Conservation (phyloP, 1,284 basidiomycete species). For the Pyrrhoderma noxium region DNA sequence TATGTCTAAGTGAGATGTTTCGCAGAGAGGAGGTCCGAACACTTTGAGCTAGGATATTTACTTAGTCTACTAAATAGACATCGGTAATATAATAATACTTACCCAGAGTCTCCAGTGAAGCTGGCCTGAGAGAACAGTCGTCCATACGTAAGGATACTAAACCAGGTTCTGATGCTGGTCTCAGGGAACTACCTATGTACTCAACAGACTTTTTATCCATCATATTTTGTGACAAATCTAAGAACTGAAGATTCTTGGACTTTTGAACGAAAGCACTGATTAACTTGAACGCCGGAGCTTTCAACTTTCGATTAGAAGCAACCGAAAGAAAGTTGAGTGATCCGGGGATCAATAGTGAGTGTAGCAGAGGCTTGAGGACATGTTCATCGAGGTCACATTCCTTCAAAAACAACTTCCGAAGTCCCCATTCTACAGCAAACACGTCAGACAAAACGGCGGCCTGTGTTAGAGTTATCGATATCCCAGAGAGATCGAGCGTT, state of each 20-base stretch:
- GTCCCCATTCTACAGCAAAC: slow-evolving; percentile 83
- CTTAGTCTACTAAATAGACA: background rate
- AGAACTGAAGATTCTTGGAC: slow-evolving; percentile 69
- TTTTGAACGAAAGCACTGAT: slow-evolving; percentile 76
- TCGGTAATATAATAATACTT: slow-evolving; percentile 24
- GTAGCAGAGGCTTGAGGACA: slow-evolving; percentile 85
- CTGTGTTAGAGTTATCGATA: slow-evolving; percentile 61
- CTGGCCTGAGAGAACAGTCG: slow-evolving; percentile 69
- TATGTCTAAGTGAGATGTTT: slow-evolving; percentile 83
- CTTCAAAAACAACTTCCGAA: slow-evolving; percentile 74
- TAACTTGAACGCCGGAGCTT: slow-evolving; percentile 70
- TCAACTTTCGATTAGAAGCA: slow-evolving; percentile 80
- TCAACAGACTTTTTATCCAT: slow-evolving; percentile 84
- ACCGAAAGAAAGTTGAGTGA: slow-evolving; percentile 80
- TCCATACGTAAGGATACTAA: slow-evolving; percentile 78
- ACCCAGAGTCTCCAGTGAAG: slow-evolving; percentile 74
- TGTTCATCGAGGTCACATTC: slow-evolving; percentile 77
- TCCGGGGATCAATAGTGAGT: slow-evolving; percentile 81
- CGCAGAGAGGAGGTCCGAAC: slow-evolving; percentile 77
- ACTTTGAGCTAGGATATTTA: slow-evolving; percentile 50
- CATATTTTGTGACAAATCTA: slow-evolving; percentile 85
- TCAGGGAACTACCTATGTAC: slow-evolving; percentile 67
- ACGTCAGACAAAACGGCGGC: slow-evolving; percentile 83
- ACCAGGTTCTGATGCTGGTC: slow-evolving; percentile 45
- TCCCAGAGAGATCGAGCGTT: slow-evolving; percentile 69